Conservation (phyloP, 768 basidiomycete species). For the Boletus rubescentipes region DNA sequence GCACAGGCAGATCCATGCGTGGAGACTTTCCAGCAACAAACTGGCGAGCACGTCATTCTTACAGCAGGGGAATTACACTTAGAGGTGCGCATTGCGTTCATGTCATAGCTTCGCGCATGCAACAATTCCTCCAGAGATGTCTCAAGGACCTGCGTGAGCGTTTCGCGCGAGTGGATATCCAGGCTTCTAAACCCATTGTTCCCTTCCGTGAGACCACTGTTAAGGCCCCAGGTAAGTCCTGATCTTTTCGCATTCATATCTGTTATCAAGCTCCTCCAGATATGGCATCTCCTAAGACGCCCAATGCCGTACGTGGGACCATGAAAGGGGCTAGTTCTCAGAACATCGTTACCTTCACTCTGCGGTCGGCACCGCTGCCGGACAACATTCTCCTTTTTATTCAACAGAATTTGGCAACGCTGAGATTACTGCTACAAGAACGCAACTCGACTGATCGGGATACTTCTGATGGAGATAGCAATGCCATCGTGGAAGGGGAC, state of each 20-base stretch:
- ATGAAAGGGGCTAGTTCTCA: constrained; percentile 67
- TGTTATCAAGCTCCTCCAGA: constrained; percentile 46
- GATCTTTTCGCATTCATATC: neutral
- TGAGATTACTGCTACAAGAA: constrained; percentile 61
- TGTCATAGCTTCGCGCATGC: neutral
- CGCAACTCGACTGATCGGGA: constrained; percentile 40
- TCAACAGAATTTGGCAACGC: constrained; percentile 60
- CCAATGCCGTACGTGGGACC: constrained; percentile 72
- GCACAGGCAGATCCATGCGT: constrained; percentile 97
- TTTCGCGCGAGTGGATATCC: constrained; percentile 91
- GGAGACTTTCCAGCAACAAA: constrained; percentile 95
- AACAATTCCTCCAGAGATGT: constrained; percentile 63
- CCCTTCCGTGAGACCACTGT: constrained; percentile 96
- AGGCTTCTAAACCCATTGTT: constrained; percentile 92
- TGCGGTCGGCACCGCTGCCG: constrained; percentile 84
- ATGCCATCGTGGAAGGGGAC: constrained; percentile 34
- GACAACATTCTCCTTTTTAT: constrained; percentile 71
- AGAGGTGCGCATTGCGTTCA: constrained; percentile 55
- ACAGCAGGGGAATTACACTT: constrained; percentile 95
- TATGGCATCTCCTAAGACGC: constrained; percentile 82
- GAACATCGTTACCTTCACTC: constrained; percentile 73
- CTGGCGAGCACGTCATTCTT: constrained; percentile 95
- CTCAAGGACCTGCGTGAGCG: constrained; percentile 94
- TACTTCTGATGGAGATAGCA: constrained; percentile 6
- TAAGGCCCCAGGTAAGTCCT: constrained; percentile 59